Evolutionary conservation across 2,329 filamentous ascomycete species (phyloP).

Genomic region (Catunica adiposa): DNA sequence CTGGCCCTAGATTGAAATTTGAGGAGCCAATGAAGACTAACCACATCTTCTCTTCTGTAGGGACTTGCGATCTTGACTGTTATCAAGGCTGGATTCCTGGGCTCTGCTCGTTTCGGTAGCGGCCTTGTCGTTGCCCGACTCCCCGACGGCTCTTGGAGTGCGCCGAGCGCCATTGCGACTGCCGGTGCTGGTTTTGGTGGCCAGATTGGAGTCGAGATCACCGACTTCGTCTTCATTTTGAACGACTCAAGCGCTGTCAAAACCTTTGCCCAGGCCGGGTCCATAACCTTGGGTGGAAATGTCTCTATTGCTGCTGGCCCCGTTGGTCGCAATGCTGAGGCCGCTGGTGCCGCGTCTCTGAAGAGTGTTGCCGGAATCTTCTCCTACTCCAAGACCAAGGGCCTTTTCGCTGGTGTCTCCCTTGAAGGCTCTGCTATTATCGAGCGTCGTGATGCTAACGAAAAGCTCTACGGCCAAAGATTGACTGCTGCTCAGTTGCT

Average conservation of each 20-base stretch:
- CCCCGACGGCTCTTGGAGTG: conserved; percentile 63
- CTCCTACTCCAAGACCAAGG: conserved; percentile 95
- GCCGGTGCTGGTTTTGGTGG: conserved; percentile 70
- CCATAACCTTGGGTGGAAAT: conserved; percentile 84
- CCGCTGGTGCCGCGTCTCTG: conserved; percentile 80
- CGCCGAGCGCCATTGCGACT: conserved; percentile 65
- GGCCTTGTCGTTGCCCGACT: conserved; percentile 69
- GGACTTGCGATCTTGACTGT: conserved; percentile 75
- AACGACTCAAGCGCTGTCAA: conserved; percentile 82
- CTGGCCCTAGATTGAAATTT: neutral
- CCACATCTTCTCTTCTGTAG: conserved; percentile 22
- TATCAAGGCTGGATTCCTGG: conserved; percentile 73
- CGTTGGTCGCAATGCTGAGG: conserved; percentile 86
- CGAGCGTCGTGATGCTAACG: conserved; percentile 89
- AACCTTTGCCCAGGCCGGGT: conserved; percentile 84
- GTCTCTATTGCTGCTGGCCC: conserved; percentile 91
- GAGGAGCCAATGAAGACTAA: neutral
- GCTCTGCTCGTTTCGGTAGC: conserved; percentile 65
- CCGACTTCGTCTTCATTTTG: conserved; percentile 94
- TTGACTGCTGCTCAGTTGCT: conserved; percentile 72
- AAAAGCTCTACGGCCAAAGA: conserved; percentile 79
- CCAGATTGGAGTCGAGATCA: conserved; percentile 75
- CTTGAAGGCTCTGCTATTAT: conserved; percentile 86
- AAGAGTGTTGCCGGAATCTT: conserved; percentile 85
- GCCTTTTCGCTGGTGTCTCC: conserved; percentile 86